Base-by-base conservation (phyloP, 1,284 basidiomycete species). In the Amylostereum chailletii region DNA sequence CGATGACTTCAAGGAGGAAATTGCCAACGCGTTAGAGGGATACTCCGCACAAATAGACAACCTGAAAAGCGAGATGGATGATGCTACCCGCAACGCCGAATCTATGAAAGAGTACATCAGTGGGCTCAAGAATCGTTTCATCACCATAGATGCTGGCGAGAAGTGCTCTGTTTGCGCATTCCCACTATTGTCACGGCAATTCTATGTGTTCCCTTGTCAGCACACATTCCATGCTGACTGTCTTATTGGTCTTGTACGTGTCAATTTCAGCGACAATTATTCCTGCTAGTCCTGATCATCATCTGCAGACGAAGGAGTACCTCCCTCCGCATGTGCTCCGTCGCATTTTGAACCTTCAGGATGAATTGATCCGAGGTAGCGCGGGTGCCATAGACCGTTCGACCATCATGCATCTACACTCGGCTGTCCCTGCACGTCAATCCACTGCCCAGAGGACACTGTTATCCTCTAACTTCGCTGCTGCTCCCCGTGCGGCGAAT, bases 1-100 rank as follows among this genome's bases (percentile, higher is more conserved):
- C 58, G 96, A 99, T 65, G 94, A 98, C 63, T 99, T 99, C 79
- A 99, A 99, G 67, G 90, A 95, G 58, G 94, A 99, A 69, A 99
- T 99, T 57, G 96, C 95, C 55, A 84, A 86, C 51, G 96, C 96
- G 0, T 72, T 99, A 53, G 96, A 99, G 65, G 86, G 88, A 3
- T 99, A 99, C 63, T 91, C 92, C 36, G 77, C 85, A 5, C 89
- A 93, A 58, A 99, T 99, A 51, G 93, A 95, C 55, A 72, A 74
- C 41, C 77, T 99, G 54, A 96, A 95, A 68, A 78, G 71, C 44
- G 95, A 98, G 60, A 99, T 99, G 96, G 90, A 95, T 60, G 91
- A 95, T 50, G 92, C 94, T 7, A 95, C 93, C 6, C 77, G 76
- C 46, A 94, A 86, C 39, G 93, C 96, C 1, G 93, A 96, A 55